phyloP scores from a whole-genome alignment of 352 stramenopile species.

The Pilasporangium apinafurcum region DNA sequence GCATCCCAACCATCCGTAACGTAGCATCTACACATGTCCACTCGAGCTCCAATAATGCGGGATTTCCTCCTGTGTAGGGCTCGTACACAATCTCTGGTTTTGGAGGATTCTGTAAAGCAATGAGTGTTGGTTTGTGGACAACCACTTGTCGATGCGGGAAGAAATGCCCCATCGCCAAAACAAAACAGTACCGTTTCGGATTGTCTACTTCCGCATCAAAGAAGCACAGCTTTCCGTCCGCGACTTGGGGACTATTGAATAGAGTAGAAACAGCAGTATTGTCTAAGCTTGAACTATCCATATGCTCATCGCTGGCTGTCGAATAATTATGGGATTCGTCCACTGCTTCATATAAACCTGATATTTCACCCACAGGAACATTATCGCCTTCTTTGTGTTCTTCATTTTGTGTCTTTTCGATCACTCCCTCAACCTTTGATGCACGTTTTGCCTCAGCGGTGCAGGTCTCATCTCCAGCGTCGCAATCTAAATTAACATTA shows the following conservation, averaged over 20 bases:
- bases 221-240: constrained; percentile 63
- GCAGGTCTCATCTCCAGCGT: neutral
- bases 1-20: constrained; percentile 30
- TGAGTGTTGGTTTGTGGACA: constrained; percentile 30
- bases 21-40: constrained; percentile 60
- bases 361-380: neutral
- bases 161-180: constrained; percentile 47
- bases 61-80: constrained; percentile 45
- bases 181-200: constrained; percentile 67
- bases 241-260: constrained; percentile 29
- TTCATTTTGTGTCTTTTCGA: neutral
- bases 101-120: constrained; percentile 14
- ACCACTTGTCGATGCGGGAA: constrained; percentile 38
- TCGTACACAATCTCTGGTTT: constrained; percentile 41
- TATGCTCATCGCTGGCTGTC: neutral
- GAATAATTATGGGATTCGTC: too few species aligned
- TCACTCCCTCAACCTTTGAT: constrained; percentile 5
- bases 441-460: neutral
- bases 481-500: too few species aligned
- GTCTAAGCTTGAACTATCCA: neutral
- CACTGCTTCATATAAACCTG: neutral
- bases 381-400: neutral
- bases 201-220: constrained; percentile 49
- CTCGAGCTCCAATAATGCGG: constrained; percentile 40
- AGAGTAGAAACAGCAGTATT: neutral